Conservation (phyloP, 169 alveolate species). For the Besnoitia besnoiti region DNA sequence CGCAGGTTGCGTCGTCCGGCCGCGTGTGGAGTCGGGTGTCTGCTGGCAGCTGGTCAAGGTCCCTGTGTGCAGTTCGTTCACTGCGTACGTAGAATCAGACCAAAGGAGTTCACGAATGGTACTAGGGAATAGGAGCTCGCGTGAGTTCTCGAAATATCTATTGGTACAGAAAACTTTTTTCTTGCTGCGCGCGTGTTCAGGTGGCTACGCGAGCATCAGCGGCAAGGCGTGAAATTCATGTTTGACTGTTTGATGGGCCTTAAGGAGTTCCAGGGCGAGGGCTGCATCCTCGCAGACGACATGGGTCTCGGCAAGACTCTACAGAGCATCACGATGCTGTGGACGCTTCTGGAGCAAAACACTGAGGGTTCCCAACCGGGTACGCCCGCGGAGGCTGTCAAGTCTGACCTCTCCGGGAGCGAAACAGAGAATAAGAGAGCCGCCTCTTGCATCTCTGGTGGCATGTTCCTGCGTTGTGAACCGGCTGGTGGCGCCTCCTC, state of each 20-base stretch:
- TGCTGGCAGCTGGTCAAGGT: too few species aligned
- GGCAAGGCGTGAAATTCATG: conserved; percentile 90
- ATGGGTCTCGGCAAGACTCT: conserved; percentile 93
- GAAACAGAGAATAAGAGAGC: too few species aligned
- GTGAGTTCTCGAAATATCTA: too few species aligned
- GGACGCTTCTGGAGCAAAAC: conserved; percentile 90
- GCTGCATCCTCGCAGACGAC: conserved; percentile 92
- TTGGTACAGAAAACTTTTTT: background rate
- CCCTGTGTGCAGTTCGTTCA: too few species aligned
- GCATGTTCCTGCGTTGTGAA: too few species aligned
- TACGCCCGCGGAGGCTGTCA: background rate
- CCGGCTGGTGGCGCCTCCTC: too few species aligned
- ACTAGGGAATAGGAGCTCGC: too few species aligned
- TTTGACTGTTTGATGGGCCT: conserved; percentile 92
- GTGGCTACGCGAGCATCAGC: conserved; percentile 71
- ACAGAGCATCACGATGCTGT: conserved; percentile 88
- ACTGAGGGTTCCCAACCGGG: conserved; percentile 75
- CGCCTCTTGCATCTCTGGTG: too few species aligned
- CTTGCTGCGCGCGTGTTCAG: background rate
- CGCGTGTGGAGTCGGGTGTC: conserved; percentile 27
- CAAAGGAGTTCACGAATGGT: too few species aligned
- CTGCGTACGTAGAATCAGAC: too few species aligned
- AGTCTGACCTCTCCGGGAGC: background rate
- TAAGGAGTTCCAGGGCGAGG: conserved; percentile 85
- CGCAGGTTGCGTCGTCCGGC: background rate